Percentiles rank a stretch among this genome's conserved stretches.
These are phyloP conservation scores for Penicillium angulare DNA, from an alignment of 495 filamentous ascomycete species.

Conservation along the genomic window DNA sequence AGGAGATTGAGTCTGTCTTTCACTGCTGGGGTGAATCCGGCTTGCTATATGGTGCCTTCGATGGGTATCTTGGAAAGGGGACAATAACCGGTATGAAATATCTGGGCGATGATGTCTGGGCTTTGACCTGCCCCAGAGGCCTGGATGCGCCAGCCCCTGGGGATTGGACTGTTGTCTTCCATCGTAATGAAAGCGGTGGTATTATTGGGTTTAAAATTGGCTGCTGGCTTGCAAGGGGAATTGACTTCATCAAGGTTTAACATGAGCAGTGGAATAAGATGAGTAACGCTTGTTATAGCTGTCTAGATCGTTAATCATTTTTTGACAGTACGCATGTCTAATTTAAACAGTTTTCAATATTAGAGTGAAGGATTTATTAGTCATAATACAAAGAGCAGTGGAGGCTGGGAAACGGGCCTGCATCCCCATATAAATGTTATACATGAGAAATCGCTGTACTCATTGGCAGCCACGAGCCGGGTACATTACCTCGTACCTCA, in stretches of 20 bases:
- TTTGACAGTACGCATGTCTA: too few species aligned
- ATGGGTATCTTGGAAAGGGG: slow-evolving; percentile 32
- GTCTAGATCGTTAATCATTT: too few species aligned
- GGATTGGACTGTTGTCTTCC: slow-evolving; percentile 32
- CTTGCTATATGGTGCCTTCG: slow-evolving; percentile 31
- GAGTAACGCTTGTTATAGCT: background rate
- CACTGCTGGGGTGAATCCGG: slow-evolving; percentile 25
- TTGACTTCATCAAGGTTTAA: slow-evolving; percentile 17
- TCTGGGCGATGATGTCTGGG: slow-evolving; percentile 33
- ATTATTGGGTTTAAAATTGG: slow-evolving; percentile 24
- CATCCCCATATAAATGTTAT: background rate
- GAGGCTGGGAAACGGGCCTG: background rate
- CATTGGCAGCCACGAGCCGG: background rate
- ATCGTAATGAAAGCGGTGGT: slow-evolving; percentile 16
- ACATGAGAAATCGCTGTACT: background rate
- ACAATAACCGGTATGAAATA: slow-evolving; percentile 21
- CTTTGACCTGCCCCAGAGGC: slow-evolving; percentile 26
- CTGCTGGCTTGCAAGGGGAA: slow-evolving; percentile 31
- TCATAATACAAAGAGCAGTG: background rate
- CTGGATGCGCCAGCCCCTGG: slow-evolving; percentile 34
- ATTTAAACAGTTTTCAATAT: too few species aligned
- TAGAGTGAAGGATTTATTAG: too few species aligned
- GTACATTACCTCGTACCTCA: background rate
- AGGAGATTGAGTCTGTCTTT: slow-evolving; percentile 30
- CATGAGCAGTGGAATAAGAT: too few species aligned